These are phyloP conservation scores for Sclerotinia borealis DNA, from an alignment of 2,329 filamentous ascomycete species.

Conservation along the genomic window DNA sequence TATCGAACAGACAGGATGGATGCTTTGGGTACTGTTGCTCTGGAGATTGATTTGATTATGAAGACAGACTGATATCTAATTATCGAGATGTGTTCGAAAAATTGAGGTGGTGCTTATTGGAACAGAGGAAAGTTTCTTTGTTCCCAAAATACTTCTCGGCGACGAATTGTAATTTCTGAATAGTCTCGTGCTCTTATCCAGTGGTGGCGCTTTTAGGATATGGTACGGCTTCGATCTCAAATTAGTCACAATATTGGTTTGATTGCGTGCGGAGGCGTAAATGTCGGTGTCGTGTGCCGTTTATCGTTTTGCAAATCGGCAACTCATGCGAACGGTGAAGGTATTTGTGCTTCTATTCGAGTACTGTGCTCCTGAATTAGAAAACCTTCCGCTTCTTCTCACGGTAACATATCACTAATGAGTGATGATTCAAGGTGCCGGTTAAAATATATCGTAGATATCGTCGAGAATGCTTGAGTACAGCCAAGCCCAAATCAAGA, in stretches of 20 bases:
- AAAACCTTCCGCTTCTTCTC: background rate
- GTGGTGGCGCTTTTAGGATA: background rate
- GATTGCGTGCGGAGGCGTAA: background rate
- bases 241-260: background rate
- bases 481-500: background rate
- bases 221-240: background rate
- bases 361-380: background rate
- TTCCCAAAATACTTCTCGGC: background rate
- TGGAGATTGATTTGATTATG: background rate
- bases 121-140: background rate
- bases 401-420: background rate
- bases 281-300: background rate
- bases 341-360: background rate
- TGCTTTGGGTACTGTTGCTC: slow-evolving; percentile 1
- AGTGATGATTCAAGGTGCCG: background rate
- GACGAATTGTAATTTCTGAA: background rate
- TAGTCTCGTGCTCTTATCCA: background rate
- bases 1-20: background rate
- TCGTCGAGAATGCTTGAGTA: background rate
- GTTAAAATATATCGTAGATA: background rate
- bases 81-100: background rate
- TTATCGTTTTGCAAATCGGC: background rate
- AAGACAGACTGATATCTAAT: background rate
- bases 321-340: background rate
- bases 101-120: background rate